phyloP scores from a whole-genome alignment of 2,329 filamentous ascomycete genomes.

The Calonectria honghensis region DNA sequence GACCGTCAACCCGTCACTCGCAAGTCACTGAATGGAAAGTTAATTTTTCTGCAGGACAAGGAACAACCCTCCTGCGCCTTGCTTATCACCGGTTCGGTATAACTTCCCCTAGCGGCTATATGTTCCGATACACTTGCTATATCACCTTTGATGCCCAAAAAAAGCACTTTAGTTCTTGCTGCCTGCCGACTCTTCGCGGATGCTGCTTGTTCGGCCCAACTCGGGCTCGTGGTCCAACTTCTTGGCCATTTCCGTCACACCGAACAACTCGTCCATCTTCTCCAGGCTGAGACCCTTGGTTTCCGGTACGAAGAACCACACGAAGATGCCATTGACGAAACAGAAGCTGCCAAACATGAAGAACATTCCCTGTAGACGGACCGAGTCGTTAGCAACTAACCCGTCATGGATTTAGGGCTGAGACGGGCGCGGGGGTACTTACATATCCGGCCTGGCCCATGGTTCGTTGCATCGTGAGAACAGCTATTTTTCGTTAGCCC shows the following conservation, averaged over 20 bases:
- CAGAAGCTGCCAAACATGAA: conserved; percentile 82
- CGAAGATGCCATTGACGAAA: conserved; percentile 78
- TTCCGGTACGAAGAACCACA: conserved; percentile 81
- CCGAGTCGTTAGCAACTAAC: conserved; percentile 28
- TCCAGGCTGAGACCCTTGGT: conserved; percentile 80
- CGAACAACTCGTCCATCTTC: conserved; percentile 81
- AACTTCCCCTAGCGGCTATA: conserved; percentile 10
- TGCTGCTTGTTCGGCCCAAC: conserved; percentile 51
- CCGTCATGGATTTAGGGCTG: background rate
- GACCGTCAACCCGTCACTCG: conserved; percentile 7
- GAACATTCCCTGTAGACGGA: conserved; percentile 73
- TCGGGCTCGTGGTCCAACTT: conserved; percentile 58
- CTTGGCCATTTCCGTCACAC: conserved; percentile 68
- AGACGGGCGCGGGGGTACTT: conserved; percentile 46
- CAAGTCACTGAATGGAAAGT: conserved; percentile 6
- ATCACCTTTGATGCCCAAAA: conserved; percentile 17
- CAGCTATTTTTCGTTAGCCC: conserved; percentile 60
- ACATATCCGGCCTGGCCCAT: conserved; percentile 66
- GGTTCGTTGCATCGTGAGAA: conserved; percentile 79
- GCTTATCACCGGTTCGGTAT: conserved; percentile 26
- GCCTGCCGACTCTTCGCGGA: conserved; percentile 52
- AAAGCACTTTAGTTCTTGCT: conserved; percentile 43
- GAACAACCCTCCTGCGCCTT: conserved; percentile 15
- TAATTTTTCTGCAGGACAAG: conserved; percentile 21
- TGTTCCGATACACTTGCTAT: background rate